These are phyloP conservation scores for Pythium apleroticum DNA, from an alignment of 352 stramenopile species.

Conservation along the genomic window DNA sequence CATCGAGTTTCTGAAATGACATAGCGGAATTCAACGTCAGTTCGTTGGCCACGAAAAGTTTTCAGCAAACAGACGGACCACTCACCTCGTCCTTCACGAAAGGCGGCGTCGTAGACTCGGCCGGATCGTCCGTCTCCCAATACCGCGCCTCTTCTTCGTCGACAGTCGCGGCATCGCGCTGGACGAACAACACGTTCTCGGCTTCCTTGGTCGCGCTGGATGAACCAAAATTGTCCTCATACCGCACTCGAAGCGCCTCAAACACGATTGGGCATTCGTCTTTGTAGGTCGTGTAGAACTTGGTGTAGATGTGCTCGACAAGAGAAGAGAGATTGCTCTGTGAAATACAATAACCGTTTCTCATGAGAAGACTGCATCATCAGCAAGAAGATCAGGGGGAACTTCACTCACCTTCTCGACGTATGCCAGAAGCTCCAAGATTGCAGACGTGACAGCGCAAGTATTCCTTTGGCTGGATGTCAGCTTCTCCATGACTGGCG, in stretches of 20 bases:
- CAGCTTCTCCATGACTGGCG: slow-evolving; percentile 52
- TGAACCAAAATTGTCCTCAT: slow-evolving; percentile 49
- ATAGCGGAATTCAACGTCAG: no score
- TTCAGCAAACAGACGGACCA: no score
- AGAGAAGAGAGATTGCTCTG: slow-evolving; percentile 68
- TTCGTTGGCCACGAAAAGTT: no score
- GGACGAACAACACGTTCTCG: slow-evolving; percentile 56
- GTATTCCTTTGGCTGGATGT: slow-evolving; percentile 47
- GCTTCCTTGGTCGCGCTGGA: slow-evolving; percentile 22
- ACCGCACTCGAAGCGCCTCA: slow-evolving; percentile 56
- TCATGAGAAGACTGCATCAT: slow-evolving; percentile 3
- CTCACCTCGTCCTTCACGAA: slow-evolving; percentile 51
- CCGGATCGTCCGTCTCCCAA: slow-evolving; percentile 68
- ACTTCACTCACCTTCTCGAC: slow-evolving; percentile 60
- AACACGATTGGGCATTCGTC: slow-evolving; percentile 70
- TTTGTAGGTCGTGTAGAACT: slow-evolving; percentile 79
- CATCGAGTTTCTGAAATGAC: slow-evolving; percentile 48
- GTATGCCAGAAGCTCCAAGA: slow-evolving; percentile 73
- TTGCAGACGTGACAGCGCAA: slow-evolving; percentile 63
- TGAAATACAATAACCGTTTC: background rate
- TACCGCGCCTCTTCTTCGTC: slow-evolving; percentile 83
- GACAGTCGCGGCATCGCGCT: slow-evolving; percentile 38
- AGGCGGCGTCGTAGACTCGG: slow-evolving; percentile 35
- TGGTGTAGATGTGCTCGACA: slow-evolving; percentile 75
- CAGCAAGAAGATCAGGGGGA: no score